Evolutionary conservation across 352 stramenopile genomes (phyloP), one percentile per base, ranked within the genome.

Genomic region (Pythium periplocum): DNA sequence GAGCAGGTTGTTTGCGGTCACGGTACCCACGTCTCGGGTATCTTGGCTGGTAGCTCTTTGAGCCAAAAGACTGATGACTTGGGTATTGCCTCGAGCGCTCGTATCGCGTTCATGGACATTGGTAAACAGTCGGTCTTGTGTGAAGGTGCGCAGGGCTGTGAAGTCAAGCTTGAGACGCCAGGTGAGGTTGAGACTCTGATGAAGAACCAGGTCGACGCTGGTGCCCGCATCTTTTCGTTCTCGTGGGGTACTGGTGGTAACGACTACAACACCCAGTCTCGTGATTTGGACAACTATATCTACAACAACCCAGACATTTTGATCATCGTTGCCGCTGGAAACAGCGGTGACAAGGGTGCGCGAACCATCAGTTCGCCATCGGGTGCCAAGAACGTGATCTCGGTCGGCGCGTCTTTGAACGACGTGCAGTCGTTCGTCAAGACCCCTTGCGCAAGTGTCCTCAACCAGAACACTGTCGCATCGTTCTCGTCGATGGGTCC

Each of bases 41-140:
- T 93, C 26, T 55, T 91, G 2, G 81, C 75, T 0, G 88, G 88
- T 6, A 87, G 69, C 42, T 84, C 77, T 8, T 69, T 69, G 39
- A 78, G 62, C 30, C 42, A 55, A 12, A 55, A 59, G 33, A 55
- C 69, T 33, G 55, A 47, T 11, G 66, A 88, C 45, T 50, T 87
- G 6, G 87, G 87, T 30, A 90, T 90, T 41, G 87, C 86, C 6
- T 84, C 78, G 7, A 83, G 72, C 34, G 81, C 87, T 0, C 82
- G 85, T 33, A 82, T 96, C 48, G 84, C 86, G 2, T 94, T 96
- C 48, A 93, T 96, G 72, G 87, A 96, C 54, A 90, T 96, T 52
- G 83, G 78, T 4, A 79, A 86, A 40, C 77, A 86, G 49, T 51
- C 65, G 0, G 51, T 55, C 0, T 44, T 55, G 0, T 90, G 75